Evolutionary conservation across 768 basidiomycete genomes (phyloP).

Genomic region (Pseudohyphozyma bogoriensis): DNA sequence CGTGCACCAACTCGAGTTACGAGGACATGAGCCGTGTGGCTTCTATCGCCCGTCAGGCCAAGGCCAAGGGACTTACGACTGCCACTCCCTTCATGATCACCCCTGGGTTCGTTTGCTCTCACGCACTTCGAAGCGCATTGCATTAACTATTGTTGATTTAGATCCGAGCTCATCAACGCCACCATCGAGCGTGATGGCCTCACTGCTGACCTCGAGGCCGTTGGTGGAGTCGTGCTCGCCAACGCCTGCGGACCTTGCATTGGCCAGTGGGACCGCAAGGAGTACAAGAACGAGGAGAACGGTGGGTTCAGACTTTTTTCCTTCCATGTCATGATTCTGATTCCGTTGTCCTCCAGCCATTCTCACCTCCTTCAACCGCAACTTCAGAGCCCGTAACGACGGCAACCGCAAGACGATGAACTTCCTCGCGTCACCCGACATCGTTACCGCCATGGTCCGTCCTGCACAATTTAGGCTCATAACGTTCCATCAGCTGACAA

Average conservation of each 20-base stretch:
- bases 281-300: constrained; percentile 79
- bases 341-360: constrained; percentile 51
- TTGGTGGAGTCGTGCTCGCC: constrained; percentile 89
- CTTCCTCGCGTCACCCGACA: constrained; percentile 91
- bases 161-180: constrained; percentile 91
- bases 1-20: constrained; percentile 98
- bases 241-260: constrained; percentile 99
- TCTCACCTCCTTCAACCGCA: constrained; percentile 91
- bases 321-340: background rate
- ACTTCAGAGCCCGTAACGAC: constrained; percentile 92
- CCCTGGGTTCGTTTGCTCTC: constrained; percentile 34
- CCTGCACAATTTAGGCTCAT: background rate
- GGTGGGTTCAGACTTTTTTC: constrained; percentile 44
- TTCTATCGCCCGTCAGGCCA: constrained; percentile 80
- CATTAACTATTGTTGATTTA: background rate
- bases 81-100: constrained; percentile 45
- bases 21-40: constrained; percentile 75
- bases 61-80: constrained; percentile 64
- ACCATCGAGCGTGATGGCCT: constrained; percentile 92
- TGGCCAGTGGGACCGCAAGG: constrained; percentile 93
- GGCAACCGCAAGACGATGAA: constrained; percentile 79
- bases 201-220: constrained; percentile 65
- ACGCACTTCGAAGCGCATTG: background rate
- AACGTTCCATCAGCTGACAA: background rate
- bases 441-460: constrained; percentile 63